phyloP scores from a whole-genome alignment of 192 early-diverging fungal species.

The Backusella psychrophila region DNA sequence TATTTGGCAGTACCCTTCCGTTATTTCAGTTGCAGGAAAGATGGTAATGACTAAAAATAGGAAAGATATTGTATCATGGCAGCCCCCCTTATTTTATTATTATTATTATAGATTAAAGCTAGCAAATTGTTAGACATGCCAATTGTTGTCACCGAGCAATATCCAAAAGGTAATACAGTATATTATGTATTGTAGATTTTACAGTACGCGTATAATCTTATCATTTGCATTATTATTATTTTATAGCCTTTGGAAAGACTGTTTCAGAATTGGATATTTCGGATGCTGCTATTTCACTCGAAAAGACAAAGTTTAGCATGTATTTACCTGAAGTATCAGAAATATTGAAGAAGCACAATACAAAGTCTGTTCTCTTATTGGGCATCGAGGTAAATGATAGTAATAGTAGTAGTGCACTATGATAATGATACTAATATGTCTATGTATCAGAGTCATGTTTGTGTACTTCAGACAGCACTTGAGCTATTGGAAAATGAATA shows the following conservation, averaged over 20 bases:
- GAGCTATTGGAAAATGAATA: slow-evolving; percentile 77
- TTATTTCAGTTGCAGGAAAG: slow-evolving; percentile 84
- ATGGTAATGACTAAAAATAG: slow-evolving; percentile 56
- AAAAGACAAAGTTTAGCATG: slow-evolving; percentile 95
- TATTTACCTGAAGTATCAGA: slow-evolving; percentile 56
- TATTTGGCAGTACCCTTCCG: slow-evolving; percentile 80
- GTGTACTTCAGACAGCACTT: slow-evolving; percentile 91
- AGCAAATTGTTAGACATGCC: slow-evolving; percentile 77
- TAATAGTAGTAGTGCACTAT: not conserved
- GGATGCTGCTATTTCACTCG: slow-evolving; percentile 51
- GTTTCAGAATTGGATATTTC: slow-evolving; percentile 74
- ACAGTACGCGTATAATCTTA: not conserved
- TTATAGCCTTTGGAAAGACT: slow-evolving; percentile 68
- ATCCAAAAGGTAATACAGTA: slow-evolving; percentile 57
- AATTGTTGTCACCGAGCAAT: slow-evolving; percentile 90
- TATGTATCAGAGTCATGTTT: slow-evolving; percentile 78
- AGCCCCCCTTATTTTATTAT: not conserved
- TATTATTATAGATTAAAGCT: slow-evolving; percentile 55
- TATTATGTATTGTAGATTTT: not conserved
- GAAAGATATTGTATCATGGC: not conserved
- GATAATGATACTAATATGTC: not conserved
- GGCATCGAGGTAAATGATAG: slow-evolving; percentile 79
- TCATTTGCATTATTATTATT: not conserved
- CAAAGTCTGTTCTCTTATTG: slow-evolving; percentile 77
- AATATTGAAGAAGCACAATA: slow-evolving; percentile 46